phyloP scores from a whole-genome alignment of 2,329 filamentous ascomycete genomes.

The Aspergillus ruber region DNA sequence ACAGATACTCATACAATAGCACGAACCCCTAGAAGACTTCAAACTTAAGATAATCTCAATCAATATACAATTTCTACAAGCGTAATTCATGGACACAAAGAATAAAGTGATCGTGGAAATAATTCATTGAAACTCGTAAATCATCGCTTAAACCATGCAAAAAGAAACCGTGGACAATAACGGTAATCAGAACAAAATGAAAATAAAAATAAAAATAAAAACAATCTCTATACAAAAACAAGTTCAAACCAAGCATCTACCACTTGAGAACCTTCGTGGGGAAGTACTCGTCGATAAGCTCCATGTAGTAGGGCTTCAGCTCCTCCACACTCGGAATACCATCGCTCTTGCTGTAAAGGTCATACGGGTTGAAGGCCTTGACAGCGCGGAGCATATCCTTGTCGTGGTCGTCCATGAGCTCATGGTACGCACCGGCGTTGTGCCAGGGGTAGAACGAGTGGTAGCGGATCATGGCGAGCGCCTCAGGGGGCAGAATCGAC shows the following conservation, averaged over 20 bases:
- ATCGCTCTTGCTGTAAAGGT: slow-evolving; percentile 87
- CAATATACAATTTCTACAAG: no score
- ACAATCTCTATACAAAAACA: not conserved
- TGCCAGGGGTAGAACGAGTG: slow-evolving; percentile 95
- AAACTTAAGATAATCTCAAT: no score
- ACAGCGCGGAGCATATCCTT: slow-evolving; percentile 73
- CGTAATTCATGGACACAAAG: no score
- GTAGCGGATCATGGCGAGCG: slow-evolving; percentile 86
- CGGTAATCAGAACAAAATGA: not conserved
- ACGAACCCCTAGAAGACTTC: no score
- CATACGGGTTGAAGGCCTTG: slow-evolving; percentile 83
- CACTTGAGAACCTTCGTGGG: slow-evolving; percentile 62
- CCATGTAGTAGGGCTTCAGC: slow-evolving; percentile 72
- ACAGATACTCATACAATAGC: no score
- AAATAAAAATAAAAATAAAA: not conserved
- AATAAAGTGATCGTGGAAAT: not conserved
- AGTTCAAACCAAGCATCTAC: slow-evolving; percentile 37
- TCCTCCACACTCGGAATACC: slow-evolving; percentile 68
- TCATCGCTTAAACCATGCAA: slow-evolving; percentile 5
- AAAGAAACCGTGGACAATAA: not conserved
- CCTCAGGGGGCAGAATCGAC: slow-evolving; percentile 69
- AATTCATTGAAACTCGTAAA: slow-evolving; percentile 3
- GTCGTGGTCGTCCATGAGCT: slow-evolving; percentile 81
- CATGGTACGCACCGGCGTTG: slow-evolving; percentile 67
- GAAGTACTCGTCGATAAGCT: slow-evolving; percentile 69